Evolutionary conservation across 2,329 filamentous ascomycete genomes (phyloP).

Genomic region (Xylariales sp.): DNA sequence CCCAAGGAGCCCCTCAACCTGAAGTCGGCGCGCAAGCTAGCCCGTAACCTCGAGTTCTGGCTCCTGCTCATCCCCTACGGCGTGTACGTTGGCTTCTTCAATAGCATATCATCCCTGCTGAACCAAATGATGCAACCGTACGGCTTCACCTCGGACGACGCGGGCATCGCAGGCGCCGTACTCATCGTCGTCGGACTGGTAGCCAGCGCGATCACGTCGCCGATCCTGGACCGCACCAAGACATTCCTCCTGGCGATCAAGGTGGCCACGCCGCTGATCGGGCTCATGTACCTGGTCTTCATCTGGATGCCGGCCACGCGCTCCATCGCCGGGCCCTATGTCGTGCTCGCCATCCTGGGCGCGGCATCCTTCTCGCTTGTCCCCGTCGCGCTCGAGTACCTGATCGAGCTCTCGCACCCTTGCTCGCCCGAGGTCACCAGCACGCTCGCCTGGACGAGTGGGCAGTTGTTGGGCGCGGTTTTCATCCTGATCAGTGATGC

Average conservation of each 20-base stretch:
- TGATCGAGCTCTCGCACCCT: constrained; percentile 84
- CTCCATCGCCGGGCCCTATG: constrained; percentile 62
- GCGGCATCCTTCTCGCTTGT: constrained; percentile 76
- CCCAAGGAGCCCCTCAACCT: constrained; percentile 49
- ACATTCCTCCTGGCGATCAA: constrained; percentile 71
- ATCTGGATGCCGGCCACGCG: constrained; percentile 68
- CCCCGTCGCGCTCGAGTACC: constrained; percentile 79
- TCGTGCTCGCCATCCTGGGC: constrained; percentile 71
- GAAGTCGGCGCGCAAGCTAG: constrained; percentile 49
- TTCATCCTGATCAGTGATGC: constrained; percentile 83
- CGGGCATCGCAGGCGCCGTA: constrained; percentile 84
- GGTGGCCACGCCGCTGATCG: constrained; percentile 69
- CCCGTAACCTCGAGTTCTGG: constrained; percentile 67
- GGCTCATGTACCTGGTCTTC: constrained; percentile 67
- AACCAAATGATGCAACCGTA: constrained; percentile 89
- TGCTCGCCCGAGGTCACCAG: constrained; percentile 80
- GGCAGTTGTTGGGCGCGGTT: constrained; percentile 77
- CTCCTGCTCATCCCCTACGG: constrained; percentile 76
- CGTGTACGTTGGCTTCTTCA: constrained; percentile 89
- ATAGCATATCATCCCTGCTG: constrained; percentile 79
- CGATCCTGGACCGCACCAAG: constrained; percentile 82
- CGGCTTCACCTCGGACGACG: constrained; percentile 75
- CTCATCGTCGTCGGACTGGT: constrained; percentile 87
- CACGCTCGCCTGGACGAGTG: constrained; percentile 79
- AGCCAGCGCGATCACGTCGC: constrained; percentile 68